Evolutionary conservation across 208 protist genomes (phyloP).

Genomic region (Crithidia bombi): DNA sequence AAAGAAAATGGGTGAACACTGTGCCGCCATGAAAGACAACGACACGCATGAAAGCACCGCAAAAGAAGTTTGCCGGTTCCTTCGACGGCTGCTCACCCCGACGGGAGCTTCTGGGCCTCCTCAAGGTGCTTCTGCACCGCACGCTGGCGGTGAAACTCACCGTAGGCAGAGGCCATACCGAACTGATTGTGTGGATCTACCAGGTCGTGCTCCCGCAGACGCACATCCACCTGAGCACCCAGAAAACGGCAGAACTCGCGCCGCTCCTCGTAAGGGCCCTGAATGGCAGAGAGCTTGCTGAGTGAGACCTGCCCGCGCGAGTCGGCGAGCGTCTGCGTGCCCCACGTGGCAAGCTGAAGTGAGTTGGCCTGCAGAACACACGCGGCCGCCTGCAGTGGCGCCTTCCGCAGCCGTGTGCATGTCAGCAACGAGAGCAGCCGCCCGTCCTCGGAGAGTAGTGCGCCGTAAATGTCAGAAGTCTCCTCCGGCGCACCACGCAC

Average conservation of each 20-base stretch:
- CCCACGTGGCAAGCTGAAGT: slow-evolving; percentile 33
- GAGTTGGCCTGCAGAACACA: slow-evolving; percentile 21
- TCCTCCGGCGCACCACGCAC: slow-evolving; percentile 47
- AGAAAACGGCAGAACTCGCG: slow-evolving; percentile 17
- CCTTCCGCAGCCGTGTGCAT: slow-evolving; percentile 13
- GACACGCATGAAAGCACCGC: too few species aligned
- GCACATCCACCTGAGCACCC: slow-evolving; percentile 6
- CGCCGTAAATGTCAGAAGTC: slow-evolving; percentile 17
- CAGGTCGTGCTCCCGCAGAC: slow-evolving; percentile 6
- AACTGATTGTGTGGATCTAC: slow-evolving; percentile 11
- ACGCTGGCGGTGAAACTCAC: slow-evolving; percentile 6
- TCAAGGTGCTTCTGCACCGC: not conserved
- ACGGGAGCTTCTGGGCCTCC: not conserved
- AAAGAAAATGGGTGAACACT: not conserved
- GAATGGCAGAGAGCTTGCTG: slow-evolving; percentile 2
- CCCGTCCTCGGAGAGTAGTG: slow-evolving; percentile 27
- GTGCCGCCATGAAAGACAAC: not conserved
- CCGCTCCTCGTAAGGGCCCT: not conserved
- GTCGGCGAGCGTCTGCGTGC: slow-evolving; percentile 26
- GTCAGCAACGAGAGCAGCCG: slow-evolving; percentile 27
- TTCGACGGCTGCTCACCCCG: too few species aligned
- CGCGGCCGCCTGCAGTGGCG: slow-evolving; percentile 25
- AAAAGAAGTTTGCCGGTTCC: too few species aligned
- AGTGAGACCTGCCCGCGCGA: slow-evolving; percentile 17
- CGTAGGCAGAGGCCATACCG: slow-evolving; percentile 26